Evolutionary conservation across 495 filamentous ascomycete species (phyloP), one percentile per base, ranked within the genome.

Genomic region (Clavariopsis aquatica): DNA sequence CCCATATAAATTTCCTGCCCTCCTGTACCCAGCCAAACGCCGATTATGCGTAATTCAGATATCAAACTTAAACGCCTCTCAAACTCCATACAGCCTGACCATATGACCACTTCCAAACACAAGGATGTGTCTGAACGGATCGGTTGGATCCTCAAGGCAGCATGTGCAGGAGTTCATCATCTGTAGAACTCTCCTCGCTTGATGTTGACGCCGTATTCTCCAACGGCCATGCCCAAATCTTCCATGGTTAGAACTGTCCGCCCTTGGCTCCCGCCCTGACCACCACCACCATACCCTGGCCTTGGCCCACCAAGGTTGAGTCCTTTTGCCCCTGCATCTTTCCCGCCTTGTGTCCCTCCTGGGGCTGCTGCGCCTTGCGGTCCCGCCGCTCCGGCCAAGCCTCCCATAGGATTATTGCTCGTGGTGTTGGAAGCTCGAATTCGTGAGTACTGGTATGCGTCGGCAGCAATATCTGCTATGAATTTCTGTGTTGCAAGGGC

Each of bases 201-300:
- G 13, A 97, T 89, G 76, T 95, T 98, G 53, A 98, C 92, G 0
- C 95, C 94, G 78, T 96, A 98, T 78, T 98, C 94, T 0, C 89
- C 88, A 20, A 97, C 94, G 6, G 94, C 94, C 89, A 96, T 96
- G 1, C 94, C 94, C 71, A 98, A 74, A 81, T 98, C 94, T 78
- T 98, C 94, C 94, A 98, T 98, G 6, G 95, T 98, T 61, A 98
- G 78, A 66, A 98, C 94, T 36, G 94, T 97, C 54, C 93, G 83
- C 43, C 93, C 94, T 77, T 94, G 90, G 45, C 88, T 89, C 0
- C 93, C 91, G 24, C 92, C 95, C 54, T 89, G 89, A 0, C 93
- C 94, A 65, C 93, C 94, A 69, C 92, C 93, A 12, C 92, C 94
- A 76, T 89, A 98, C 5, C 94, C 95, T 23, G 95, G 86, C 53